Base-by-base conservation (phyloP, 192 early-diverging fungal genomes). In the Dispira simplex region DNA sequence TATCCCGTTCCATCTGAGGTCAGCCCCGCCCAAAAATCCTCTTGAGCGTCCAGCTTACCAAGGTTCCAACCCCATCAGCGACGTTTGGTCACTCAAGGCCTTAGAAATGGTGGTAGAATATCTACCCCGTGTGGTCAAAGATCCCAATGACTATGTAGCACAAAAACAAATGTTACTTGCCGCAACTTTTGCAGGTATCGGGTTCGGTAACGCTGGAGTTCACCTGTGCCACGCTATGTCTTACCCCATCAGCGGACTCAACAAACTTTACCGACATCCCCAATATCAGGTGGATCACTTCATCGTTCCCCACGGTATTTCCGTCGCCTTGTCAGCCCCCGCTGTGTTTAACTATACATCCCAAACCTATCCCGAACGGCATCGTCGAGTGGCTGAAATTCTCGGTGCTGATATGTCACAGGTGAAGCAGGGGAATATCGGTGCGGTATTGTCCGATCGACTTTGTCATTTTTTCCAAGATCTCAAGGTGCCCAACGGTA, bases 11-110 rank as follows among this genome's bases (percentile, higher is more conserved):
- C 70, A 83, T 56, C 65, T 83, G 70, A 83, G 92, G 28, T 82
- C 83, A 0, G 85, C 85, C 47, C 81, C 89, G 18, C 92, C 92
- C 14, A 64, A 69, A 46, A 90, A 91, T 71, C 92, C 92, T 44
- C 80, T 88, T 16, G 71, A 81, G 46, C 83, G 92, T 55, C 92
- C 92, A 11, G 90, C 92, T 2, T 94, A 94, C 73, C 90, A 94
- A 72, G 92, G 92, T 25, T 83, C 90, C 46, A 94, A 94, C 70
- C 92, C 92, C 8, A 94, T 94, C 73, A 85, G 83, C 66, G 92
- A 94, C 65, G 82, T 94, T 51, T 94, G 92, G 92, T 90, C 90
- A 0, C 65, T 85, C 11, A 81, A 83, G 66, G 86, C 86, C 9
- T 70, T 94, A 65, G 76, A 77, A 49, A 86, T 94, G 85, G 88